These are phyloP conservation scores for Blastocystis sp. DNA, from an alignment of 352 stramenopile genomes.

Conservation along the genomic window DNA sequence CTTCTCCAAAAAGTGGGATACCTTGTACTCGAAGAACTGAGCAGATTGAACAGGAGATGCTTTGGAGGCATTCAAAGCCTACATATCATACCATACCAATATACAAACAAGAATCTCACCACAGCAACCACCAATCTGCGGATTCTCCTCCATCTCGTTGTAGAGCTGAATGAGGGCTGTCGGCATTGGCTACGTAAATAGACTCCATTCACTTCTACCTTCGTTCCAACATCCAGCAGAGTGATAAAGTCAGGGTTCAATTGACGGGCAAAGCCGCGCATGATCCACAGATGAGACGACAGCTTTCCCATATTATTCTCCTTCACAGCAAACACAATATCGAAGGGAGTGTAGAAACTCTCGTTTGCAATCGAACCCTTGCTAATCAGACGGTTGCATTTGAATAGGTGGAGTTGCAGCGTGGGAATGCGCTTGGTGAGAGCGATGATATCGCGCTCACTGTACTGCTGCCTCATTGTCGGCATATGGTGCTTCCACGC, in stretches of 20 bases:
- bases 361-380: constrained; percentile 55
- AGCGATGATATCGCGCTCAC: constrained; percentile 29
- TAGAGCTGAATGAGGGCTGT: constrained; percentile 53
- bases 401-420: constrained; percentile 50
- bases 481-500: constrained; percentile 48
- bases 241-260: constrained; percentile 61
- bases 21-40: constrained; percentile 63
- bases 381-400: constrained; percentile 46
- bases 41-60: constrained; percentile 58
- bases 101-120: constrained; percentile 60
- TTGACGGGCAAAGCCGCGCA: constrained; percentile 60
- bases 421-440: constrained; percentile 49
- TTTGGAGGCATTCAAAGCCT: constrained; percentile 49
- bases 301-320: constrained; percentile 62
- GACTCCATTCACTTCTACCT: neutral
- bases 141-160: constrained; percentile 60
- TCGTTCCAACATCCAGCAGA: constrained; percentile 61
- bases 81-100: neutral
- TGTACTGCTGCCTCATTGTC: constrained; percentile 6
- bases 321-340: constrained; percentile 55
- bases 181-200: constrained; percentile 26
- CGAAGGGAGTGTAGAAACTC: constrained; percentile 50
- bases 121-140: constrained; percentile 61
- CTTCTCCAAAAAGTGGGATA: constrained; percentile 62
- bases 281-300: constrained; percentile 61